Evolutionary conservation across 352 stramenopile genomes (phyloP), one percentile per base, ranked within the genome.

Genomic region (Nothophytophthora sp.): DNA sequence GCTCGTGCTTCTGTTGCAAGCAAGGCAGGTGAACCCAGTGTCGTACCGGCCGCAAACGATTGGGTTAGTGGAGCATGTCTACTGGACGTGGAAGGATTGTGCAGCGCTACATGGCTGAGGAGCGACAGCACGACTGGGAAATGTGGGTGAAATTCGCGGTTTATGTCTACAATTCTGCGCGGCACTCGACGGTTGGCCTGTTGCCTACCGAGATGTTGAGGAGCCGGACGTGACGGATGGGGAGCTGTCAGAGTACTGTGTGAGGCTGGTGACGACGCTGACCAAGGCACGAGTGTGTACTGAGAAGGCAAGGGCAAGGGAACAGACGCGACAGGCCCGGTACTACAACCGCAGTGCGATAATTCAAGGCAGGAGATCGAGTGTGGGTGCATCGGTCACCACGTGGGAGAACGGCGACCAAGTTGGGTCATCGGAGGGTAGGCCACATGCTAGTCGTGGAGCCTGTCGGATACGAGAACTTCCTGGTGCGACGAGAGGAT

Each of bases 21-120:
- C 41, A 1, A 11, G 27, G 1, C 41, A 49, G 22, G 18, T 23
- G 0, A 38, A 33, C 7, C 58, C 46, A 10, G 46, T 67, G 0
- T 23, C 44, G 3, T 60, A 53, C 22, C 30, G 50, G 7, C 45
- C 44, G 5, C 51, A 66, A 15, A 13, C 55, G 23, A 46, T 60
- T 1, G 44, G 28, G 3, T 29, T 61, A 0, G 45, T 61, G 2
- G 45, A 61, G 15, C 18, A 44, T 0, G 60, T 53, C 29, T 45
- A 67, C 19, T 5, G 45, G 5, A 48, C 44, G 3, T 60, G 43
- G 56, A 60, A 60, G 27, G 56, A 60, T 29, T 49, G 41, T 11
- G 41, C 30, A 3, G 20, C 30, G 2, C 5, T 49, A 29, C 28
- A 49, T 16, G 28, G 20, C 16, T 7, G 25, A 29, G 3, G 25